Evolutionary conservation across 2,329 filamentous ascomycete species (phyloP).

Genomic region (Diaporthe eres): DNA sequence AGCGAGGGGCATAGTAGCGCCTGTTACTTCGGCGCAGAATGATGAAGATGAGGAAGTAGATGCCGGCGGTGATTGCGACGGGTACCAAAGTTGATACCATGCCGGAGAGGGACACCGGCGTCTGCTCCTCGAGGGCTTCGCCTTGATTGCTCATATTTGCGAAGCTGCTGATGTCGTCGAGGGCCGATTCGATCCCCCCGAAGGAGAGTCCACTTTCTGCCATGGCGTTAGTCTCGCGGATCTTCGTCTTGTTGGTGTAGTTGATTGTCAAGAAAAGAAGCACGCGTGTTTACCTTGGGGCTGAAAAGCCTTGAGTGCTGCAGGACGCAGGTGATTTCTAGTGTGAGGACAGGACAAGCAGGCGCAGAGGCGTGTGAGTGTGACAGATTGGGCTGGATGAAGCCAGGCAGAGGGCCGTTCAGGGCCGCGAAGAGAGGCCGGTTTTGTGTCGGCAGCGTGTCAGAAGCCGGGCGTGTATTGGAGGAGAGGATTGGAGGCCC

Average conservation of each 20-base stretch:
- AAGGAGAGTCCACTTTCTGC: constrained; percentile 9
- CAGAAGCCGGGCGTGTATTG: constrained; percentile 9
- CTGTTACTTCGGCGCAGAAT: constrained; percentile 59
- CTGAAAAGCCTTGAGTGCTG: constrained; percentile 1
- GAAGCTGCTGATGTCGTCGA: neutral
- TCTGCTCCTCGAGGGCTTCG: neutral
- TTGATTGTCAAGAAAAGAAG: constrained; percentile 16
- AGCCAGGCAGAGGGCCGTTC: neutral
- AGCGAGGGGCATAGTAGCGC: constrained; percentile 65
- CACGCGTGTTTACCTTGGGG: constrained; percentile 16
- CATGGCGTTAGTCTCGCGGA: constrained; percentile 4
- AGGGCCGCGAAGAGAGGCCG: constrained; percentile 6
- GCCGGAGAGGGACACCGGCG: constrained; percentile 46
- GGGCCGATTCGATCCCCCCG: neutral
- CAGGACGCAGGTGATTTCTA: neutral
- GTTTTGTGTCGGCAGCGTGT: constrained; percentile 26
- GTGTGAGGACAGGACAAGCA: neutral
- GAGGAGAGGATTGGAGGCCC: constrained; percentile 6
- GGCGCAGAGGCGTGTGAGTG: neutral
- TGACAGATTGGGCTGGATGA: constrained; percentile 7
- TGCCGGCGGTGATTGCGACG: constrained; percentile 53
- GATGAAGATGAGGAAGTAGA: constrained; percentile 62
- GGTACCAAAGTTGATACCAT: constrained; percentile 60
- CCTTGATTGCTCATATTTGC: constrained; percentile 33
- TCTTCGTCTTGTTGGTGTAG: neutral